Evolutionary conservation across 1,284 basidiomycete species (phyloP).

Genomic region (Apiotrichum porosum): DNA sequence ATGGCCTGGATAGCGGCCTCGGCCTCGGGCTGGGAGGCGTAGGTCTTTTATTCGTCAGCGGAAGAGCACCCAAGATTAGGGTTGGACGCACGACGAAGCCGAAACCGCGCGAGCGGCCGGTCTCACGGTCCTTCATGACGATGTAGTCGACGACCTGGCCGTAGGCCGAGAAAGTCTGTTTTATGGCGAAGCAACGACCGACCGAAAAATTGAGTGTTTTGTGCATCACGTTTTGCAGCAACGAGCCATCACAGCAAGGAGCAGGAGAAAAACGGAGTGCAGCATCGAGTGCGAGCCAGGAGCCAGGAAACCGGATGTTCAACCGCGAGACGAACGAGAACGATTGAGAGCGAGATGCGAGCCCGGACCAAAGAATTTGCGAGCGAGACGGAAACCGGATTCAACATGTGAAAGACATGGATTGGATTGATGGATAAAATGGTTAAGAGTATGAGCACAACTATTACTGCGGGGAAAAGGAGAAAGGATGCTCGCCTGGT

Average conservation of each 20-base stretch:
- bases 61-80: too few species aligned
- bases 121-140: conserved; percentile 97
- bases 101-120: conserved; percentile 91
- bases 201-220: too few species aligned
- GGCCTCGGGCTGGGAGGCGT: conserved; percentile 61
- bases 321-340: neutral
- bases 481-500: conserved; percentile 58
- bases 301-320: conserved; percentile 4
- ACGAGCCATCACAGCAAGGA: neutral
- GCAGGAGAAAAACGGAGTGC: conserved; percentile 4
- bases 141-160: conserved; percentile 58
- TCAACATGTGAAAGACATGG: too few species aligned
- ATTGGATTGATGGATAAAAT: too few species aligned
- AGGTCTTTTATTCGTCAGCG: too few species aligned
- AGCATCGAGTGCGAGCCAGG: too few species aligned
- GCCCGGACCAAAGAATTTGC: neutral
- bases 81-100: conserved; percentile 74
- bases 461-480: conserved; percentile 57
- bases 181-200: too few species aligned
- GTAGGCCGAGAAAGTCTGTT: conserved; percentile 45
- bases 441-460: conserved; percentile 58
- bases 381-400: too few species aligned
- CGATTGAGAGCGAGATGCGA: neutral
- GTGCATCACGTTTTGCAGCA: too few species aligned
- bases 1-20: conserved; percentile 69